Evolutionary conservation across 2,329 filamentous ascomycete species (phyloP).

Genomic region (Xylaria arbuscula): DNA sequence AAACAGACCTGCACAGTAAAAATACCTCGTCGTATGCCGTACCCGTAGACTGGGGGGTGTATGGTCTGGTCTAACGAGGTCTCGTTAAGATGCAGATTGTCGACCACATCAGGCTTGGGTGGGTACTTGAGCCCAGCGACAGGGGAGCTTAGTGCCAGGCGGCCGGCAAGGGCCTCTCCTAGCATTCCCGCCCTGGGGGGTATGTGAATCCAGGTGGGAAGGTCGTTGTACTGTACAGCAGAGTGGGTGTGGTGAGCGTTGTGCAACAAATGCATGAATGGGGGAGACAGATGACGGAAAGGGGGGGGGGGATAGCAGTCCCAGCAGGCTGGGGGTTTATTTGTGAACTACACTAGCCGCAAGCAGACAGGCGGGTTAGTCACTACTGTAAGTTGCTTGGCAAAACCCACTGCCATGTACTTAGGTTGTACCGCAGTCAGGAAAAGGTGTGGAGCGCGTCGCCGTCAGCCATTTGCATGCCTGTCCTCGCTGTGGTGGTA

Average conservation of each 20-base stretch:
- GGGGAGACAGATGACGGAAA: slow-evolving; percentile 8
- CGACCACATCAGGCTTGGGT: slow-evolving; percentile 32
- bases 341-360: slow-evolving; percentile 26
- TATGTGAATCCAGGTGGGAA: background rate
- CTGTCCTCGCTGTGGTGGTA: background rate
- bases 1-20: slow-evolving; percentile 27
- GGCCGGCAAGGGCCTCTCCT: slow-evolving; percentile 27
- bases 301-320: slow-evolving; percentile 17
- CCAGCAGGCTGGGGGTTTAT: slow-evolving; percentile 20
- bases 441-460: slow-evolving; percentile 5
- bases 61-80: slow-evolving; percentile 21
- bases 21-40: slow-evolving; percentile 16
- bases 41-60: slow-evolving; percentile 12
- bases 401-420: background rate
- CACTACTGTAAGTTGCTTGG: slow-evolving; percentile 4
- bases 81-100: slow-evolving; percentile 21
- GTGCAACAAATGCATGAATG: slow-evolving; percentile 19
- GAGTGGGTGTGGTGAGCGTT: slow-evolving; percentile 13
- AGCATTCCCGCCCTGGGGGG: slow-evolving; percentile 25
- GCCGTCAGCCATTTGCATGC: slow-evolving; percentile 7
- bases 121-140: slow-evolving; percentile 20
- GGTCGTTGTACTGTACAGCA: slow-evolving; percentile 2
- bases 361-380: slow-evolving; percentile 3
- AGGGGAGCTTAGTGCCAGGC: slow-evolving; percentile 23
- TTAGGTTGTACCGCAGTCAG: background rate